Percentiles rank a stretch among this genome's conserved stretches.
Conservation (phyloP, 2,329 filamentous ascomycete genomes). For the Cladophialophora chaetospira region DNA sequence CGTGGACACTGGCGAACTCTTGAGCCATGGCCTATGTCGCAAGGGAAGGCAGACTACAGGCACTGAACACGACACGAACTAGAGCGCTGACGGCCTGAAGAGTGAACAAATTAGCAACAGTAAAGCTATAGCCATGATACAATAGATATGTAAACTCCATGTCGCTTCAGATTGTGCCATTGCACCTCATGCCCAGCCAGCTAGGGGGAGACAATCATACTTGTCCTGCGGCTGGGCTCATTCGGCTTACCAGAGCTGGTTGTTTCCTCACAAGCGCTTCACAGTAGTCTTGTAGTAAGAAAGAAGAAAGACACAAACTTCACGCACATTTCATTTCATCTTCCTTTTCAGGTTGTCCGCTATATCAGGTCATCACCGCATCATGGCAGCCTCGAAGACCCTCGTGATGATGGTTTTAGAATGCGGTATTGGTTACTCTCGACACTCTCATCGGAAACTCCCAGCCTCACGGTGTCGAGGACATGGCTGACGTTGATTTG, state of each 20-base stretch:
- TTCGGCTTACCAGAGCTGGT: slow-evolving; percentile 54
- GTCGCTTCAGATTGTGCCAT: slow-evolving; percentile 50
- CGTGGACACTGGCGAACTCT: too few relatives aligned
- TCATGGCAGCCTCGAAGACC: slow-evolving; percentile 62
- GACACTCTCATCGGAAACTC: slow-evolving; percentile 71
- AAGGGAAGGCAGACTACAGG: background rate
- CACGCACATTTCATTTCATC: slow-evolving; percentile 18
- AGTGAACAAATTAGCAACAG: background rate
- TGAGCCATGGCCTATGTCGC: too few relatives aligned
- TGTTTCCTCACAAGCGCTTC: slow-evolving; percentile 19
- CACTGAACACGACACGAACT: background rate
- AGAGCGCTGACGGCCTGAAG: background rate
- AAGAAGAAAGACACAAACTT: slow-evolving; percentile 10
- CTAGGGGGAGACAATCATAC: slow-evolving; percentile 35
- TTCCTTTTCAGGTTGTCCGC: slow-evolving; percentile 54
- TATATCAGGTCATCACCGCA: slow-evolving; percentile 67
- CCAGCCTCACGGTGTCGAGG: slow-evolving; percentile 58
- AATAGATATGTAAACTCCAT: background rate
- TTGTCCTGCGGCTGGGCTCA: slow-evolving; percentile 49
- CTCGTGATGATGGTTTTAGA: slow-evolving; percentile 82
- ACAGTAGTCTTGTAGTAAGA: background rate
- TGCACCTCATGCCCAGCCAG: slow-evolving; percentile 55
- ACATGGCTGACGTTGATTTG: slow-evolving; percentile 71
- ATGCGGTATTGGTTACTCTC: slow-evolving; percentile 66
- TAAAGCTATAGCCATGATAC: background rate